Evolutionary conservation across 768 basidiomycete genomes (phyloP).

Genomic region (Boletus tylopilopsis): DNA sequence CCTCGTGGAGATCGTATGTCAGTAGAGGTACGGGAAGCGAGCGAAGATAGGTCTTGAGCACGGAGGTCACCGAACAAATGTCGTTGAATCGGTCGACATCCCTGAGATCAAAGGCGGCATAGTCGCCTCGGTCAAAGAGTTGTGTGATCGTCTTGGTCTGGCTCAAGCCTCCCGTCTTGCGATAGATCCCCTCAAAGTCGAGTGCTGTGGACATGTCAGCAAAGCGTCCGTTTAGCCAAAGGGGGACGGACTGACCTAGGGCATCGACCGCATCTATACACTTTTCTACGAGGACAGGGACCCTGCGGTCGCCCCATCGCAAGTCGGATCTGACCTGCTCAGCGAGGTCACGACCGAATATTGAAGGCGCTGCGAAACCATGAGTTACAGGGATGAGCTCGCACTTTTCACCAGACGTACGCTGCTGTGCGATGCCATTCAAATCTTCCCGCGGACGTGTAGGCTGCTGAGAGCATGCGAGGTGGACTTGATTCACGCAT

Average conservation of each 20-base stretch:
- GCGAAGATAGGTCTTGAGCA: conserved; percentile 95
- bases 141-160: conserved; percentile 93
- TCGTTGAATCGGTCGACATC: conserved; percentile 94
- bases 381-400: conserved; percentile 19
- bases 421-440: conserved; percentile 22
- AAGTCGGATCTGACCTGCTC: conserved; percentile 79
- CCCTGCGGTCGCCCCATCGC: conserved; percentile 52
- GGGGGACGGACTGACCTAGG: conserved; percentile 51
- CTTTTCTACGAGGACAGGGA: conserved; percentile 91
- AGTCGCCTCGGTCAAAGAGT: conserved; percentile 91
- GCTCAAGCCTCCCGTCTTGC: conserved; percentile 91
- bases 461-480: conserved; percentile 58
- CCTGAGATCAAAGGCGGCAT: conserved; percentile 79
- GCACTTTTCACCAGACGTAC: conserved; percentile 4
- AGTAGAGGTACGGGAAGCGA: conserved; percentile 87
- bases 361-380: conserved; percentile 60
- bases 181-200: conserved; percentile 97
- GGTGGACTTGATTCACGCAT: conserved; percentile 66
- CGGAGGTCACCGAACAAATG: conserved; percentile 94
- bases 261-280: conserved; percentile 93
- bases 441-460: conserved; percentile 30
- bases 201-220: conserved; percentile 50
- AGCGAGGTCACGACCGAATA: conserved; percentile 87
- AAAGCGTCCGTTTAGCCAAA: neutral
- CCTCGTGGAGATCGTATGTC: conserved; percentile 88